Percentiles rank a stretch among this genome's conserved stretches.
Evolutionary conservation across 345 rosid genomes (phyloP).

Genomic region (Arabidopsis suecica): DNA sequence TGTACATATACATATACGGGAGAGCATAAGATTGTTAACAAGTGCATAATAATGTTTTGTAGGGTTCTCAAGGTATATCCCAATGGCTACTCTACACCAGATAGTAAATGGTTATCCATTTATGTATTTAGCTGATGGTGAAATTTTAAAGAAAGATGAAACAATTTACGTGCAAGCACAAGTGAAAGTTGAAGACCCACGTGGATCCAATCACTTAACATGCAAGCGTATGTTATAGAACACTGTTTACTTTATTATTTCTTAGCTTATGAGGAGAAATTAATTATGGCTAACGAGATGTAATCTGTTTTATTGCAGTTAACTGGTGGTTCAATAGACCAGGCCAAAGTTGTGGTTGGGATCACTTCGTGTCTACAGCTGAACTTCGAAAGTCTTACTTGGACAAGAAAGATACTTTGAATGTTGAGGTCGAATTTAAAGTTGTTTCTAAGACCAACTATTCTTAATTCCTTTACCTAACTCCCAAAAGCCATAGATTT

Average conservation of each 20-base stretch:
- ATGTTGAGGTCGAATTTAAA: constrained; percentile 8
- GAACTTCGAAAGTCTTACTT: background rate
- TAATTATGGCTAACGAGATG: too few relatives aligned
- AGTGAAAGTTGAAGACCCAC: background rate
- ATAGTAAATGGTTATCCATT: constrained; percentile 23
- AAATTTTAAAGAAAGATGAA: background rate
- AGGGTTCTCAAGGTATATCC: constrained; percentile 21
- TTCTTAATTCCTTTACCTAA: background rate
- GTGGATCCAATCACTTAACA: background rate
- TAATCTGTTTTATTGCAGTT: background rate
- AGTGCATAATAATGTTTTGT: background rate
- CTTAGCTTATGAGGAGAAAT: background rate
- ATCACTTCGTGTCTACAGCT: background rate
- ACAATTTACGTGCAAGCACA: background rate
- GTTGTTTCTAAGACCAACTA: constrained; percentile 16
- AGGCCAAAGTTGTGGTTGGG: accelerated
- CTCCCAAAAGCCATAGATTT: too few relatives aligned
- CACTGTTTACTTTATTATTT: background rate
- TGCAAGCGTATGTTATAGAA: background rate
- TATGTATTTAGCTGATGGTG: background rate
- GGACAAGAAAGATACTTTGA: constrained; percentile 9
- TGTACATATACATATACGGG: too few relatives aligned
- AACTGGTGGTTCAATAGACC: accelerated
- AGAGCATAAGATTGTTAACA: background rate
- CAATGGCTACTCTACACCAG: background rate